A percentile compares a stretch with the other conserved stretches of the same genome.
These are phyloP conservation scores for Aspergillus diversus DNA, from an alignment of 495 filamentous ascomycete species.

Conservation along the genomic window DNA sequence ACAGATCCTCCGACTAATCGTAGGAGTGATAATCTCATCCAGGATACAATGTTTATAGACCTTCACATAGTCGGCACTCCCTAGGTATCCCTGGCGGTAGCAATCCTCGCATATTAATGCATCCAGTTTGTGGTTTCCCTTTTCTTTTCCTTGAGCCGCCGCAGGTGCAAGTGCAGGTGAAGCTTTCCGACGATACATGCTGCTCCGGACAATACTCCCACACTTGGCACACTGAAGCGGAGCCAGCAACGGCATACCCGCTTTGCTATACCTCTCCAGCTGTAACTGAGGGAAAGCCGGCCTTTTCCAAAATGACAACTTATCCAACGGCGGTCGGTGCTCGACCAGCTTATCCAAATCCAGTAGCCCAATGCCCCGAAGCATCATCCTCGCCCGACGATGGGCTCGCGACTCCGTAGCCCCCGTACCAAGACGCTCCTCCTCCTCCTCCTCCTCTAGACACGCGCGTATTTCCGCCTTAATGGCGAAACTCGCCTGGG, in stretches of 20 bases:
- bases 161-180: too few relatives aligned
- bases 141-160: too few relatives aligned
- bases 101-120: not conserved
- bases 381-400: not conserved
- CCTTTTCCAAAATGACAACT: not conserved
- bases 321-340: not conserved
- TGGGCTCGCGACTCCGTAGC: too few relatives aligned
- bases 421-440: too few relatives aligned
- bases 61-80: not conserved
- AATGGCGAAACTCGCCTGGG: not conserved
- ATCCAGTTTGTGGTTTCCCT: not conserved
- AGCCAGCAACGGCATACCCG: not conserved
- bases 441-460: not conserved
- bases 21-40: conserved; percentile 3
- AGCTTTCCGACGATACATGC: conserved; percentile 1
- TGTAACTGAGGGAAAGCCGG: conserved; percentile 4
- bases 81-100: not conserved
- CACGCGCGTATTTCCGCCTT: not conserved
- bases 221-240: not conserved
- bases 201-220: not conserved
- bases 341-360: conserved; percentile 6
- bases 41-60: conserved; percentile 10
- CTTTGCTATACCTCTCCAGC: not conserved
- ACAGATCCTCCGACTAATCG: not conserved
- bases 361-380: not conserved